These are phyloP conservation scores for Lachnellula hyalina DNA, from an alignment of 2,329 filamentous ascomycete species.

Conservation along the genomic window DNA sequence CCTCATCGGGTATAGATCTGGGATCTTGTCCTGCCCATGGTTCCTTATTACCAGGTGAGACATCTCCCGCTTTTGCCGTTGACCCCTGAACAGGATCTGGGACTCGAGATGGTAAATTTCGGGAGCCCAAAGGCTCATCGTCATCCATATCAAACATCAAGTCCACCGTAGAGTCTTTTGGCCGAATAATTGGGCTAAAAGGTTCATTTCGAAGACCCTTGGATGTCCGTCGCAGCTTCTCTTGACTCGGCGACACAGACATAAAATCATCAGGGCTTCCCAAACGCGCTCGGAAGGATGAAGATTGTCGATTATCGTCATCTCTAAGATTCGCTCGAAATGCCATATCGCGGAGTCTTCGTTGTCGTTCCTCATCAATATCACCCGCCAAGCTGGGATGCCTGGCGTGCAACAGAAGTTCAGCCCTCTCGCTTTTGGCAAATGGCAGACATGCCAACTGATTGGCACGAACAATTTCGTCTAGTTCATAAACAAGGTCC, in stretches of 20 bases:
- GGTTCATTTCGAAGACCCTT: slow-evolving; percentile 48
- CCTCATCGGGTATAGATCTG: slow-evolving; percentile 6
- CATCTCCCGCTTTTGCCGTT: not conserved
- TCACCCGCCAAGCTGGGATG: slow-evolving; percentile 42
- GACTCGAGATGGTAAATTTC: slow-evolving; percentile 12
- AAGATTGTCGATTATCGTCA: slow-evolving; percentile 56
- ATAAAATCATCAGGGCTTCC: slow-evolving; percentile 61
- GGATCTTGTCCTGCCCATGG: slow-evolving; percentile 14
- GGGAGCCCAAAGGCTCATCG: slow-evolving; percentile 19
- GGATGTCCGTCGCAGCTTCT: slow-evolving; percentile 43
- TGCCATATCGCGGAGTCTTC: slow-evolving; percentile 70
- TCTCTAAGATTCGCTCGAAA: slow-evolving; percentile 60
- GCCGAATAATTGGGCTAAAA: slow-evolving; percentile 61
- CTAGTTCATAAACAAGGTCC: slow-evolving; percentile 74
- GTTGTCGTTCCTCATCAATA: slow-evolving; percentile 63
- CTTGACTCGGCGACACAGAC: slow-evolving; percentile 28
- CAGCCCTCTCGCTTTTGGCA: slow-evolving; percentile 68
- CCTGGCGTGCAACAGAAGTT: slow-evolving; percentile 57
- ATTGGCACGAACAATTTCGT: slow-evolving; percentile 73
- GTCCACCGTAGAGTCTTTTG: slow-evolving; percentile 65
- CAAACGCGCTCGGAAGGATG: slow-evolving; percentile 54
- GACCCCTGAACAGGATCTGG: slow-evolving; percentile 5
- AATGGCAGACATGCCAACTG: slow-evolving; percentile 75
- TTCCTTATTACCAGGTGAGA: slow-evolving; percentile 6
- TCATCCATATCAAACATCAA: slow-evolving; percentile 96